Percentiles rank a stretch among this genome's conserved stretches.
phyloP scores from a whole-genome alignment of 805 yeast genomes.

The Zygoascus tannicola region DNA sequence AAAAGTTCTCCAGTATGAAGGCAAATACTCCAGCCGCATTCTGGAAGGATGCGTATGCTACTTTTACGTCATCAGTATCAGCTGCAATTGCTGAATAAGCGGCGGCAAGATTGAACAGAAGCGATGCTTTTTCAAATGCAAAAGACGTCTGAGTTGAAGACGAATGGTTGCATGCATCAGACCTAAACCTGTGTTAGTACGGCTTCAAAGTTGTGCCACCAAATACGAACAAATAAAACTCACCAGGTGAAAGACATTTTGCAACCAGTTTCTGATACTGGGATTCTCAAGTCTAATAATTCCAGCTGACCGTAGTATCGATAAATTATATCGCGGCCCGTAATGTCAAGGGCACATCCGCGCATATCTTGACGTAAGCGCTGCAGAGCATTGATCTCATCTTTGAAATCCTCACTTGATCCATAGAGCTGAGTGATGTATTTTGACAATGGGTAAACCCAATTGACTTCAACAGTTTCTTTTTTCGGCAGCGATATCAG shows the following conservation, averaged over 20 bases:
- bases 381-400: constrained; percentile 47
- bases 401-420: constrained; percentile 42
- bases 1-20: constrained; percentile 66
- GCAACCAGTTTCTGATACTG: constrained; percentile 48
- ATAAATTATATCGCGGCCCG: constrained; percentile 47
- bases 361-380: constrained; percentile 51
- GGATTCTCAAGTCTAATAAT: constrained; percentile 65
- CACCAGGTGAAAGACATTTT: constrained; percentile 63
- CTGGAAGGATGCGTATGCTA: constrained; percentile 52
- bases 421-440: constrained; percentile 61
- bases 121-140: constrained; percentile 83
- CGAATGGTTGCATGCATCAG: constrained; percentile 51
- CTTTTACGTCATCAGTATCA: constrained; percentile 40
- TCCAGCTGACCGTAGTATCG: constrained; percentile 77
- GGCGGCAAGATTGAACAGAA: constrained; percentile 70
- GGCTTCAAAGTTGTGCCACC: background rate
- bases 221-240: too few relatives aligned
- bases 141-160: constrained; percentile 59
- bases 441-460: constrained; percentile 51
- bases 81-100: constrained; percentile 41
- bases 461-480: constrained; percentile 49
- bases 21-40: constrained; percentile 71
- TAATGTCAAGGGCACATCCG: constrained; percentile 37
- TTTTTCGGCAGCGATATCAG: constrained; percentile 32
- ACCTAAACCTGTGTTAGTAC: constrained; percentile 2